Evolutionary conservation across 1,139 yeast genomes (phyloP).

Genomic region (Pichia sp.): DNA sequence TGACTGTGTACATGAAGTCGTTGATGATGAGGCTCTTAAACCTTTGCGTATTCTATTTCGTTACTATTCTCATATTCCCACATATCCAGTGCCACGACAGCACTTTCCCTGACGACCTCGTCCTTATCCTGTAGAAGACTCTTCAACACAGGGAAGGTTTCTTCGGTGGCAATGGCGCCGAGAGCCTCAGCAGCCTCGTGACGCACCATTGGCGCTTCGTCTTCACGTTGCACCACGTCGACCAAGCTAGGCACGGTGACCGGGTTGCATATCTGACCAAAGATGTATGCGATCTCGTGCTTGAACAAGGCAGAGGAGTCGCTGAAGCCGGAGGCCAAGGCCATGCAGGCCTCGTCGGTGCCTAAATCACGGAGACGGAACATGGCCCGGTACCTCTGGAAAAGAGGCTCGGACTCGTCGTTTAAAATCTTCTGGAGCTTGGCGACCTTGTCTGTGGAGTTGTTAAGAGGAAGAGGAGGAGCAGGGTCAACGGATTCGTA

Average conservation of each 20-base stretch:
- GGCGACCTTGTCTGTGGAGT: slow-evolving; percentile 56
- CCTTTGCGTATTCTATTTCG: slow-evolving; percentile 70
- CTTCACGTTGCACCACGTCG: slow-evolving; percentile 68
- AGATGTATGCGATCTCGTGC: slow-evolving; percentile 97
- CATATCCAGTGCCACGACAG: slow-evolving; percentile 96
- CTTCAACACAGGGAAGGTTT: slow-evolving; percentile 82
- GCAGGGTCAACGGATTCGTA: slow-evolving; percentile 96
- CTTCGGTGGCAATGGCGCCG: slow-evolving; percentile 96
- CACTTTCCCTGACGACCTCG: slow-evolving; percentile 91
- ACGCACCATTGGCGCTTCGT: slow-evolving; percentile 97
- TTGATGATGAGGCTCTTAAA: not conserved
- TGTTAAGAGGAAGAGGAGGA: slow-evolving; percentile 63
- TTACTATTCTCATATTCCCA: slow-evolving; percentile 89
- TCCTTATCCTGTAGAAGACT: slow-evolving; percentile 77
- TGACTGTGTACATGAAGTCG: too few species aligned
- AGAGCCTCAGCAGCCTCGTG: slow-evolving; percentile 99
- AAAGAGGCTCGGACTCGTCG: slow-evolving; percentile 72
- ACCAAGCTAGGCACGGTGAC: slow-evolving; percentile 85
- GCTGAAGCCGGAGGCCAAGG: slow-evolving; percentile 82
- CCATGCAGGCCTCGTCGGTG: slow-evolving; percentile 85
- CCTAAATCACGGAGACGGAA: slow-evolving; percentile 95
- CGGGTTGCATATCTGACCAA: slow-evolving; percentile 95
- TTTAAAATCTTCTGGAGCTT: slow-evolving; percentile 67
- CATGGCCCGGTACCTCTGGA: slow-evolving; percentile 97
- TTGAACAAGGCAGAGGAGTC: slow-evolving; percentile 93